Base-by-base conservation (phyloP, 176 grass and related monocot species). In the Dactylis glomerata region DNA sequence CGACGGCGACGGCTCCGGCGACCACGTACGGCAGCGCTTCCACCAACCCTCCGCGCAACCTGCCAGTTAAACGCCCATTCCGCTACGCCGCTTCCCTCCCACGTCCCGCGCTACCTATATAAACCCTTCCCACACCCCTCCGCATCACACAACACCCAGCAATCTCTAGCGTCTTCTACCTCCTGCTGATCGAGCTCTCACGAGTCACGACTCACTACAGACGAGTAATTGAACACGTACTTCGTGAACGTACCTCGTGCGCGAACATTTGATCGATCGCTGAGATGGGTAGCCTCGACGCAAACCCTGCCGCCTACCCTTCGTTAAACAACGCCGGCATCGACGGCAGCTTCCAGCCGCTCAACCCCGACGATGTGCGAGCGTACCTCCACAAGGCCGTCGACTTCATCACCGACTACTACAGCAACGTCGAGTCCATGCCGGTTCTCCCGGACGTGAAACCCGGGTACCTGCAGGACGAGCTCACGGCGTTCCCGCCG, bases 341-440 rank as follows among this genome's bases (percentile, higher is more conserved):
- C 22, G 5, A 31, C 26, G 4, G 26, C 58, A 63, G 27, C 68
- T 72, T 72, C 40, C 40, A 46, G 3, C 68, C 68, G 15, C 68
- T 72, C 40, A 72, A 72, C 14, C 40, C 41, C 3, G 68, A 46
- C 24, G 68, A 72, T 40, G 0, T 72, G 42, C 68, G 68, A 0
- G 41, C 68, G 6, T 72, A 72, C 68, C 68, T 72, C 68, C 40
- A 72, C 68, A 72, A 72, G 68, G 38, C 40, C 13, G 69, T 73
- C 69, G 69, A 73, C 7, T 73, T 73, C 69, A 28, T 73, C 24
- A 27, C 68, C 3, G 68, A 72, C 40, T 72, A 72, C 68, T 72
- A 72, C 23, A 28, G 1, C 41, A 46, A 44, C 69, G 24, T 73
- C 15, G 69, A 73, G 41, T 73, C 69, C 24, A 73, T 73, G 69